Conservation (phyloP, 1,139 yeast genomes). For the Geotrichum restrictum region DNA sequence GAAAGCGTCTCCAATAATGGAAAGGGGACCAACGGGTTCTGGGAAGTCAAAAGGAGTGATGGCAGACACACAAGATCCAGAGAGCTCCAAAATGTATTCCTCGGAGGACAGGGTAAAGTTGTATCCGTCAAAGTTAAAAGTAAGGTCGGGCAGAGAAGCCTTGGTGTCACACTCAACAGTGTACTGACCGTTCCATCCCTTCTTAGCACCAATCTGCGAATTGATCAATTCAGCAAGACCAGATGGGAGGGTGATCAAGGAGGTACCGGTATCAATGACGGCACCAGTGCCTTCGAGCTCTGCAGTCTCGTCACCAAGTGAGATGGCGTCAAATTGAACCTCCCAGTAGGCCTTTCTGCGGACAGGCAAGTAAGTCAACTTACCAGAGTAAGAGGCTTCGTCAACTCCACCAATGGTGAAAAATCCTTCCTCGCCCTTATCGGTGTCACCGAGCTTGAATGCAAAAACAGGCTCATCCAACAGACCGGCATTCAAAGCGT, state of each 20-base stretch:
- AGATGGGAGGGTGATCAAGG: conserved; percentile 89
- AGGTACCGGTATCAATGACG: conserved; percentile 97
- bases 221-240: conserved; percentile 92
- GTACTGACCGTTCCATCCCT: conserved; percentile 97
- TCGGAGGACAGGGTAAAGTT: conserved; percentile 83
- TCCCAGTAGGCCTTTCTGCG: conserved; percentile 99
- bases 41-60: conserved; percentile 98
- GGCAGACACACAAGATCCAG: conserved; percentile 93
- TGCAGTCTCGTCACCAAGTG: conserved; percentile 88
- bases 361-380: conserved; percentile 90
- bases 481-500: conserved; percentile 75
- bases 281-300: conserved; percentile 83
- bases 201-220: conserved; percentile 93
- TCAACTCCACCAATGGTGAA: conserved; percentile 96
- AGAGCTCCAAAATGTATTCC: conserved; percentile 88
- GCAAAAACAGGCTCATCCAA: conserved; percentile 82
- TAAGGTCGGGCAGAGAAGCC: conserved; percentile 80
- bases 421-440: conserved; percentile 62
- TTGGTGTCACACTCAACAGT: conserved; percentile 82
- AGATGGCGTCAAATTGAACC: conserved; percentile 84
- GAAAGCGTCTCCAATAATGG: conserved; percentile 95
- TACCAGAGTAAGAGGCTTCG: conserved; percentile 66
- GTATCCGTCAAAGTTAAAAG: conserved; percentile 82
- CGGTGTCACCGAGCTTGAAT: conserved; percentile 79
- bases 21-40: conserved; percentile 91